These are phyloP conservation scores for Apophysomyces sp. DNA, from an alignment of 371 early-diverging fungal species.

Conservation along the genomic window DNA sequence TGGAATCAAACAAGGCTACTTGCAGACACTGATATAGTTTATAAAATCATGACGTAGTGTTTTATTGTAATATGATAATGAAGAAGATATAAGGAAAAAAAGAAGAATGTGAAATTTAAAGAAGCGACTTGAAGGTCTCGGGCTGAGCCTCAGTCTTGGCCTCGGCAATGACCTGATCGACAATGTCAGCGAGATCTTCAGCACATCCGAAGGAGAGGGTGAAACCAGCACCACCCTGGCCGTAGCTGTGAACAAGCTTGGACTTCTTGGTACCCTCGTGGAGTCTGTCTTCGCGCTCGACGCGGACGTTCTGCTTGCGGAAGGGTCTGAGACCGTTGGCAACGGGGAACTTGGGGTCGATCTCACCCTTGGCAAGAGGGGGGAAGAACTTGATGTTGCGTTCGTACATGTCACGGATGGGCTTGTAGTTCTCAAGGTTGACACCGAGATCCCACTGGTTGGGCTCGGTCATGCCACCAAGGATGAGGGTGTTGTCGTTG, in stretches of 20 bases:
- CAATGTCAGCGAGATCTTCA: slow-evolving; percentile 7
- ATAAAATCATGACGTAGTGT: not conserved
- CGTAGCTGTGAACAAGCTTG: not conserved
- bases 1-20: too few relatives aligned
- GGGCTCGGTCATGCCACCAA: slow-evolving; percentile 2
- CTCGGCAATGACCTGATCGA: slow-evolving; percentile 8
- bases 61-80: not conserved
- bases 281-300: not conserved
- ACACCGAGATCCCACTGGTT: not conserved
- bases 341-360: not conserved
- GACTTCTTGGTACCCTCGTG: not conserved
- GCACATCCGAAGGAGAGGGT: not conserved
- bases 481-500: not conserved
- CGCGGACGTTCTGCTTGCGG: slow-evolving; percentile 1
- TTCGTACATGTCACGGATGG: not conserved
- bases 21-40: too few relatives aligned
- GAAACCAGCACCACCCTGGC: slow-evolving; percentile 1
- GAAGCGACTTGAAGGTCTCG: not conserved
- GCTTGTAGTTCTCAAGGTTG: slow-evolving; percentile 1
- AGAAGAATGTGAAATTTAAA: not conserved
- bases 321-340: not conserved
- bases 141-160: not conserved
- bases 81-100: not conserved
- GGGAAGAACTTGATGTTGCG: not conserved
- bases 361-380: not conserved